A percentile compares a stretch with the other conserved stretches of the same genome.
These are phyloP conservation scores for Kurtzmaniella quercitrusa DNA, from an alignment of 1,139 yeast genomes.

Conservation along the genomic window DNA sequence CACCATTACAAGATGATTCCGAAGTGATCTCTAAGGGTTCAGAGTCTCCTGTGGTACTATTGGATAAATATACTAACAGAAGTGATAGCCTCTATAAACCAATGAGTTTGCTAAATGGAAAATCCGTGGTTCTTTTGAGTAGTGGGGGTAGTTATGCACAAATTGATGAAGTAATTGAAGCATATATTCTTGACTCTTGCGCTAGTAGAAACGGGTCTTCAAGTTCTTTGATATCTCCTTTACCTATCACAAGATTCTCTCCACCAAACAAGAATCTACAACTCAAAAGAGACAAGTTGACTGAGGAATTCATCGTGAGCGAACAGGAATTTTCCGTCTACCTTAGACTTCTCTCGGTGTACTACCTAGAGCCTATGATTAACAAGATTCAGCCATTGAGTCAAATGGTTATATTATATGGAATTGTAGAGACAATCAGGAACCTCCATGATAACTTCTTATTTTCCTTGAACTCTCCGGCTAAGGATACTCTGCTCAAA, in stretches of 20 bases:
- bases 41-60: no score
- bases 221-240: constrained; percentile 16
- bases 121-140: background rate
- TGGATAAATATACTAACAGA: no score
- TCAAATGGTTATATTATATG: background rate
- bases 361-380: constrained; percentile 32
- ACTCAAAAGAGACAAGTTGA: constrained; percentile 25
- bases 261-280: constrained; percentile 9
- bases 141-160: background rate
- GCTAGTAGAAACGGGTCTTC: background rate
- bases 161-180: background rate
- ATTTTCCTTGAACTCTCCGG: constrained; percentile 10
- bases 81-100: background rate
- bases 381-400: background rate
- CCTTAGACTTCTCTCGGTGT: constrained; percentile 33
- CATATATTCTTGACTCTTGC: background rate
- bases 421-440: constrained; percentile 18
- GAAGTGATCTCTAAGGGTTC: background rate
- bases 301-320: constrained; percentile 46
- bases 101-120: background rate
- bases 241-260: constrained; percentile 16
- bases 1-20: background rate
- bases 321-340: constrained; percentile 44
- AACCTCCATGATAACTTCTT: constrained; percentile 22
- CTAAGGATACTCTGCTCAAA: background rate